Percentiles rank a stretch among this genome's conserved stretches.
Evolutionary conservation across 2,329 filamentous ascomycete genomes (phyloP).

Genomic region (Claviceps pusilla): DNA sequence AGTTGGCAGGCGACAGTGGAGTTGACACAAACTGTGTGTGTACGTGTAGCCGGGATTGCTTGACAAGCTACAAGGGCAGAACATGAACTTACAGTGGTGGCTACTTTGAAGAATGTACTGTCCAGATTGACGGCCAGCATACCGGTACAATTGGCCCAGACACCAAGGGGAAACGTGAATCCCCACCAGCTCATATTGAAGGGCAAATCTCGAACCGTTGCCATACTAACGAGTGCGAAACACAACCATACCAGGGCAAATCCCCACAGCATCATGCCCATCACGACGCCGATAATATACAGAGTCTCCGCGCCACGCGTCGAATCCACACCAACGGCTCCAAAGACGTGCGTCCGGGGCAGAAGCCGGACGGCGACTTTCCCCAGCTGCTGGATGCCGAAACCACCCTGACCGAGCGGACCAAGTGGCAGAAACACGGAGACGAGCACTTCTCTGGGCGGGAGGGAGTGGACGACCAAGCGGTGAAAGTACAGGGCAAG

Average conservation of each 20-base stretch:
- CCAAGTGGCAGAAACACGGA: conserved; percentile 53
- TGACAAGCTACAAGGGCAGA: neutral
- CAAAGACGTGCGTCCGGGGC: conserved; percentile 28
- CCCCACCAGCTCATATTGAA: conserved; percentile 36
- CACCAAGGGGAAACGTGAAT: conserved; percentile 32
- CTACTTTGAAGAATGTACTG: conserved; percentile 28
- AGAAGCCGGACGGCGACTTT: conserved; percentile 29
- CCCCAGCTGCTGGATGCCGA: conserved; percentile 37
- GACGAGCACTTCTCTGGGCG: conserved; percentile 51
- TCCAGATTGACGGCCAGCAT: conserved; percentile 25
- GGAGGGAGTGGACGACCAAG: conserved; percentile 50
- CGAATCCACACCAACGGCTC: conserved; percentile 20
- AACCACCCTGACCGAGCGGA: conserved; percentile 52
- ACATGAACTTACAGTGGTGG: conserved; percentile 18
- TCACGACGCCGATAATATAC: conserved; percentile 40
- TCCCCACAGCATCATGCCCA: conserved; percentile 29
- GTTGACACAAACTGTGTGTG: neutral
- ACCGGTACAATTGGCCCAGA: conserved; percentile 26
- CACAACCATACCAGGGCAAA: conserved; percentile 29
- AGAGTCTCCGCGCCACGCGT: conserved; percentile 27
- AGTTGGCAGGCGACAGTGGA: neutral
- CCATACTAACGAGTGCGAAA: conserved; percentile 27
- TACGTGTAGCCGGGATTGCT: no score
- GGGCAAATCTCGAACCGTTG: conserved; percentile 24
- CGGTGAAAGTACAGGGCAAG: conserved; percentile 57